Evolutionary conservation across 2,329 filamentous ascomycete species (phyloP).

Genomic region (Neonectria ditissima): DNA sequence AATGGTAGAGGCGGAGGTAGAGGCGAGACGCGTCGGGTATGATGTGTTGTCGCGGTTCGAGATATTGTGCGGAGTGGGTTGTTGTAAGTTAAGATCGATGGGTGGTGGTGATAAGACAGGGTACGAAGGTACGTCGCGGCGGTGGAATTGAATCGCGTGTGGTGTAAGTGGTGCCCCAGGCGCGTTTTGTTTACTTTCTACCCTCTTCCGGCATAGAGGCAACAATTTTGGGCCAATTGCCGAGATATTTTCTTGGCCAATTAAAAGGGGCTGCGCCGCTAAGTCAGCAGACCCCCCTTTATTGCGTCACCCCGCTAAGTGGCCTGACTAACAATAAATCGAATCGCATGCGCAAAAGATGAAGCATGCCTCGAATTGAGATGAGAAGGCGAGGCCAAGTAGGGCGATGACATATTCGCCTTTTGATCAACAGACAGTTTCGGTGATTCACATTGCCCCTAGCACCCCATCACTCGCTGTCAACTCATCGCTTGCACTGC

Average conservation of each 20-base stretch:
- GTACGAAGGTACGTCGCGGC: slow-evolving; percentile 29
- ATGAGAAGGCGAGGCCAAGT: slow-evolving; percentile 21
- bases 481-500: not conserved
- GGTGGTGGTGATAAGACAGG: slow-evolving; percentile 33
- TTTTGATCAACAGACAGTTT: slow-evolving; percentile 33
- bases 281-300: slow-evolving; percentile 26
- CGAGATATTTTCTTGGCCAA: slow-evolving; percentile 15
- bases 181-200: slow-evolving; percentile 59
- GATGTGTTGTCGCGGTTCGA: slow-evolving; percentile 19
- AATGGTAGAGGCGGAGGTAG: slow-evolving; percentile 25
- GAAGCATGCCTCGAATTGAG: slow-evolving; percentile 15
- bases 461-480: not conserved
- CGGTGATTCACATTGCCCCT: not conserved
- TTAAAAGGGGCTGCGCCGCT: not conserved
- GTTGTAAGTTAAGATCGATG: slow-evolving; percentile 40
- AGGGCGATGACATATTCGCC: slow-evolving; percentile 39
- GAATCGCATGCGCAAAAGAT: slow-evolving; percentile 11
- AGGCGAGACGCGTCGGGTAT: slow-evolving; percentile 1
- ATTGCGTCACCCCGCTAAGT: slow-evolving; percentile 35
- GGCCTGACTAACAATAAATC: slow-evolving; percentile 26
- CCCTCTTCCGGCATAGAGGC: slow-evolving; percentile 51
- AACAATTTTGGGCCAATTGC: slow-evolving; percentile 35
- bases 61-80: slow-evolving; percentile 27
- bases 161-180: slow-evolving; percentile 36
- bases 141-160: slow-evolving; percentile 37